Base-by-base conservation (phyloP, 305 asterid genomes). In the Ilex paraguariensis region DNA sequence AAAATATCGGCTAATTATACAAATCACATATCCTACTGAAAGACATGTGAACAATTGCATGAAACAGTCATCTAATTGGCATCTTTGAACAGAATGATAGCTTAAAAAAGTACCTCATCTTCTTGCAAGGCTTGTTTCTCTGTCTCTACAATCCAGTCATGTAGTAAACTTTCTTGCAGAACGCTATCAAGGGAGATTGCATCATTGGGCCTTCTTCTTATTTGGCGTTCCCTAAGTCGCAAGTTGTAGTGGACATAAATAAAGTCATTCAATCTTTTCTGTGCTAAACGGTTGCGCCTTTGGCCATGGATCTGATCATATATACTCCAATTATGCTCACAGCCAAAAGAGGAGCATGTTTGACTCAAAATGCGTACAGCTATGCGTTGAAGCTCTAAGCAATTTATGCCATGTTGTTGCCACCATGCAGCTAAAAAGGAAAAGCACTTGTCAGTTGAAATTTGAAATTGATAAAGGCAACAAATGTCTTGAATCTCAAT, bases 321-420 rank as follows among this genome's bases (percentile, higher is more conserved):
- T 57, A 75, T 79, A 74, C 97, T 91, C 96, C 97, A 88, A 79
- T 80, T 91, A 72, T 91, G 97, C 73, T 84, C 96, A 70, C 91
- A 86, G 54, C 91, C 93, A 73, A 82, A 80, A 54, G 97, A 81
- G 40, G 97, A 91, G 83, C 96, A 88, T 54, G 90, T 87, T 73
- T 91, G 97, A 76, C 97, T 91, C 52, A 91, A 78, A 72, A 91
- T 91, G 50, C 96, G 95, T 61, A 91, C 91, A 54, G 97, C 91
- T 73, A 88, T 88, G 42, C 83, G 70, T 75, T 88, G 96, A 68
- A 91, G 85, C 91, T 91, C 97, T 79, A 91, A 70, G 61, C 97
- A 88, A 80, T 86, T 88, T 72, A 88, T 84, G 62, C 97, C 97
- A 64, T 91, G 97, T 64, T 87, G 96, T 73, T 82, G 95, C 97